Base-by-base conservation (phyloP, 2,329 filamentous ascomycete species). In the Emmonsia crescens region DNA sequence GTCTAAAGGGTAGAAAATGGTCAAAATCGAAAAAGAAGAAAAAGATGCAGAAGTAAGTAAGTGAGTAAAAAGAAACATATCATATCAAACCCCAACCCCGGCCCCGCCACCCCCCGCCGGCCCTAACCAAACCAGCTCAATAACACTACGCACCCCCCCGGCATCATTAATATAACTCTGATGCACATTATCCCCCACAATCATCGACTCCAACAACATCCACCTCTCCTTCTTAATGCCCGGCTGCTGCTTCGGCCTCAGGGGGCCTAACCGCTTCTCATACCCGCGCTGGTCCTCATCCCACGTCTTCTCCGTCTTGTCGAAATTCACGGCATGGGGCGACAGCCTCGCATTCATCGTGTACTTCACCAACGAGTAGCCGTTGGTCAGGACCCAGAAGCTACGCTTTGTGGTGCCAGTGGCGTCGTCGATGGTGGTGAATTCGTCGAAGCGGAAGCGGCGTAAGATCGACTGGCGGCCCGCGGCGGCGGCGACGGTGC, bases 371-470 rank as follows among this genome's bases (percentile, higher is more conserved):
- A 78, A 66, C 1, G 75, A 77, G 64, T 77, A 76, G 27, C 76
- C 76, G 61, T 77, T 77, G 61, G 75, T 78, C 62, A 78, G 63
- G 14, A 78, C 72, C 74, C 75, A 77, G 70, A 77, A 77, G 27
- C 69, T 71, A 57, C 74, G 73, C 59, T 67, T 66, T 5, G 70
- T 69, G 59, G 73, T 67, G 40, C 74, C 75, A 4, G 73, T 74
- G 21, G 63, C 58, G 57, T 68, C 68, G 42, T 74, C 73, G 52
- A 75, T 62, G 38, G 66, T 70, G 59, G 73, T 73, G 60, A 74
- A 68, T 64, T 76, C 74, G 64, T 77, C 75, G 55, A 77, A 77
- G 54, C 75, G 71, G 75, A 75, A 77, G 62, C 76, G 74, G 54
- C 75, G 73, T n/a, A 77, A 70, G 40, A 77, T 71, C 2, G 75